These are phyloP conservation scores for Alternaria sp. DNA, from an alignment of 2,329 filamentous ascomycete species.

Conservation along the genomic window DNA sequence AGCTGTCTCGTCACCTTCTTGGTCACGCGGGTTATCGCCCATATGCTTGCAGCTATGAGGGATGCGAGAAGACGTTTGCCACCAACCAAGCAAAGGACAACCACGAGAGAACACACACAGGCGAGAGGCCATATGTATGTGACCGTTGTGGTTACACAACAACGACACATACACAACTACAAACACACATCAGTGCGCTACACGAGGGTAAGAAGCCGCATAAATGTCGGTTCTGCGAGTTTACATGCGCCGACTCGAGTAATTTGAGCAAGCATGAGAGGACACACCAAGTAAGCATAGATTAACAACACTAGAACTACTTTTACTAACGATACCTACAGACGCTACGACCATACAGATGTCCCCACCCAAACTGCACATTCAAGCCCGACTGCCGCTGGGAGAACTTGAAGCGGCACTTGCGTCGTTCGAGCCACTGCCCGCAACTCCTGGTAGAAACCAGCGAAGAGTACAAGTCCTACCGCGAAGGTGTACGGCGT, in stretches of 20 bases:
- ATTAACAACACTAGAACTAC: background rate
- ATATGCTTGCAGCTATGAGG: constrained; percentile 46
- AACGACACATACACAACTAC: constrained; percentile 51
- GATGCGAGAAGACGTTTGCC: constrained; percentile 51
- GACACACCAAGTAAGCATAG: constrained; percentile 43
- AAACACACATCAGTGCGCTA: constrained; percentile 50
- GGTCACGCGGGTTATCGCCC: constrained; percentile 50
- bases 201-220: constrained; percentile 50
- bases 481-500: constrained; percentile 42
- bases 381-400: constrained; percentile 52
- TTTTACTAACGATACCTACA: constrained; percentile 9
- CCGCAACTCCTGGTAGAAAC: constrained; percentile 45
- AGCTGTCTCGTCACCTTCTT: constrained; percentile 50
- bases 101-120: constrained; percentile 51
- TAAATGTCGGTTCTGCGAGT: constrained; percentile 51
- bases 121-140: constrained; percentile 49
- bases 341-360: constrained; percentile 49
- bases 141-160: constrained; percentile 49
- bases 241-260: constrained; percentile 49
- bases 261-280: constrained; percentile 52
- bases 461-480: constrained; percentile 45
- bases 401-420: constrained; percentile 52
- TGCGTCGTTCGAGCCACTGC: constrained; percentile 49
- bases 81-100: constrained; percentile 54
- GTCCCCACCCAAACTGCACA: constrained; percentile 48